Percentiles rank a stretch among this genome's conserved stretches.
These are phyloP conservation scores for Apiotrichum sp. DNA, from an alignment of 1,284 basidiomycete genomes.

Conservation along the genomic window DNA sequence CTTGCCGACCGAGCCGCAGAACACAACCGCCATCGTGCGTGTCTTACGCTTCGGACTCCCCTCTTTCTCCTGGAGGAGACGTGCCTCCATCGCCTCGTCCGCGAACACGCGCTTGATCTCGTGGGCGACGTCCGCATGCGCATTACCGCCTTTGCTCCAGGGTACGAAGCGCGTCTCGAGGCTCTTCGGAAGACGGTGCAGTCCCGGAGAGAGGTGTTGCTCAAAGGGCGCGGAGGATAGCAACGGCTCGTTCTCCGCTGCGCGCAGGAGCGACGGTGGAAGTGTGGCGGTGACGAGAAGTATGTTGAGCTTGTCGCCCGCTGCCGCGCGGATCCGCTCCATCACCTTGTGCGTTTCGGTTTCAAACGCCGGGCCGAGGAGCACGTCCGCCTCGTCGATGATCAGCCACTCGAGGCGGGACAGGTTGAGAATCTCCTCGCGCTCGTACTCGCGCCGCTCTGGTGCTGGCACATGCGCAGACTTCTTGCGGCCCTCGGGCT, in stretches of 20 bases:
- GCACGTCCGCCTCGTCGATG: slow-evolving; percentile 79
- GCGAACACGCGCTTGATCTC: slow-evolving; percentile 67
- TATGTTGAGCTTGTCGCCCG: slow-evolving; percentile 41
- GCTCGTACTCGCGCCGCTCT: slow-evolving; percentile 3
- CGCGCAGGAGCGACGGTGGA: slow-evolving; percentile 64
- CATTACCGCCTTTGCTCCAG: slow-evolving; percentile 67
- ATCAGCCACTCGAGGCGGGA: slow-evolving; percentile 68
- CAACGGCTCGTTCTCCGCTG: slow-evolving; percentile 57
- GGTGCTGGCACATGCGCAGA: slow-evolving; percentile 4
- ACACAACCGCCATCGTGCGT: slow-evolving; percentile 60
- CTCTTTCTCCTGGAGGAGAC: too few species aligned
- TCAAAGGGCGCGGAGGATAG: slow-evolving; percentile 47
- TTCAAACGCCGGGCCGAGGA: slow-evolving; percentile 77
- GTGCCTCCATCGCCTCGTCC: slow-evolving; percentile 53
- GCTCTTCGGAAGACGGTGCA: slow-evolving; percentile 67
- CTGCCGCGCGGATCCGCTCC: slow-evolving; percentile 51
- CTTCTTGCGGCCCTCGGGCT: slow-evolving; percentile 36
- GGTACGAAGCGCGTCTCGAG: slow-evolving; percentile 65
- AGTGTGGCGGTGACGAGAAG: slow-evolving; percentile 82
- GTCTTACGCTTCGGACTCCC: slow-evolving; percentile 9
- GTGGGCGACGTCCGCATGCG: slow-evolving; percentile 66
- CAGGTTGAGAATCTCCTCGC: slow-evolving; percentile 7
- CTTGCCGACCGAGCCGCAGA: slow-evolving; percentile 67
- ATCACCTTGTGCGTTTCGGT: slow-evolving; percentile 62
- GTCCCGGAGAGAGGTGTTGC: slow-evolving; percentile 66